phyloP scores from a whole-genome alignment of 768 basidiomycete genomes.

The Cystofilobasidium bisporidii region DNA sequence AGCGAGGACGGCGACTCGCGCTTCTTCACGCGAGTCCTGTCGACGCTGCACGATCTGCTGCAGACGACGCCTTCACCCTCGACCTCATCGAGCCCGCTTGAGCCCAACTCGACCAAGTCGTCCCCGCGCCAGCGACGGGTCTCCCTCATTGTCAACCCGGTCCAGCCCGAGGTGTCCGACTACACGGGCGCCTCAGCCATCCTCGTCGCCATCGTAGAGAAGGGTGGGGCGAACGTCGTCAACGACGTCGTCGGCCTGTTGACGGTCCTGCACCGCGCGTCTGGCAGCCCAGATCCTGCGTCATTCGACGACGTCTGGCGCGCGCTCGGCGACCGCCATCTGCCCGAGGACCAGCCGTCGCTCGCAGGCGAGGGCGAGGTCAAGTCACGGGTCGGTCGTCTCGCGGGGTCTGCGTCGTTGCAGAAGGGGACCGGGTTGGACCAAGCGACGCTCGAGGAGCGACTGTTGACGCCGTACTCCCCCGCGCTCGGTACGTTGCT shows the following conservation, averaged over 20 bases:
- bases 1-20: not conserved
- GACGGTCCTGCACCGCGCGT: not conserved
- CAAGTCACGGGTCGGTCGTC: not conserved
- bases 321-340: not conserved
- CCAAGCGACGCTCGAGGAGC: not conserved
- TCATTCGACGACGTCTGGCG: not conserved
- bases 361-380: not conserved
- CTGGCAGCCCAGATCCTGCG: not conserved
- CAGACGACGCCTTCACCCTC: not conserved
- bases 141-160: not conserved
- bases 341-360: not conserved
- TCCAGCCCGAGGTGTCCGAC: not conserved
- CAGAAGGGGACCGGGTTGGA: not conserved
- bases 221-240: not conserved
- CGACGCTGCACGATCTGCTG: not conserved
- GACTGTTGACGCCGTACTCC: not conserved
- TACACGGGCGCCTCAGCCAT: not conserved
- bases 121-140: slow-evolving; percentile 1
- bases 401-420: not conserved
- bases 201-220: not conserved
- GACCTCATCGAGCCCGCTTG: not conserved
- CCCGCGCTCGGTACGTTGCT: not conserved
- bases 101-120: not conserved
- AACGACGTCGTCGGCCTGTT: not conserved
- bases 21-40: not conserved